Percentiles rank a stretch among this genome's conserved stretches.
These are phyloP conservation scores for Leccinum fibrillosum DNA, from an alignment of 768 basidiomycete genomes.

Conservation along the genomic window DNA sequence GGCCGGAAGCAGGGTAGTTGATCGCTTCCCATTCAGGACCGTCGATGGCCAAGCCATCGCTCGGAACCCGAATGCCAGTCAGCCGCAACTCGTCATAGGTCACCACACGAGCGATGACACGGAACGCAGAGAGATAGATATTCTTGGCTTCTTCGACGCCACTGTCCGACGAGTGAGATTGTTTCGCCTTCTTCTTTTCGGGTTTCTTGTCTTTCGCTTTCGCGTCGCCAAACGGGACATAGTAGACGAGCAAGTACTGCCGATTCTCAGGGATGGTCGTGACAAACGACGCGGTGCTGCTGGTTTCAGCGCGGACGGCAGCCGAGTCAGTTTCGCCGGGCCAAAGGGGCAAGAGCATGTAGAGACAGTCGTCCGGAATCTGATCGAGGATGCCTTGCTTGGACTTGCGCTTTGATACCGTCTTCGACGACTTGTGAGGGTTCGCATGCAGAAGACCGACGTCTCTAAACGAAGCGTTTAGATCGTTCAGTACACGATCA, in stretches of 20 bases:
- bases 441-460: constrained; percentile 71
- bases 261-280: constrained; percentile 45
- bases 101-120: constrained; percentile 71
- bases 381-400: constrained; percentile 49
- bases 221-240: constrained; percentile 48
- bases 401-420: constrained; percentile 16
- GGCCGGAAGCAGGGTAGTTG: constrained; percentile 27
- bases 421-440: constrained; percentile 30
- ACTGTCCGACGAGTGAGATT: constrained; percentile 28
- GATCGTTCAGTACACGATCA: constrained; percentile 62
- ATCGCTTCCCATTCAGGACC: constrained; percentile 55
- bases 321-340: constrained; percentile 65
- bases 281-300: constrained; percentile 34
- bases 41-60: constrained; percentile 63
- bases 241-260: constrained; percentile 78
- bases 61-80: constrained; percentile 70
- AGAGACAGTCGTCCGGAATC: constrained; percentile 66
- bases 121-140: constrained; percentile 62
- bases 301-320: constrained; percentile 19
- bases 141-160: constrained; percentile 38
- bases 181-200: constrained; percentile 33
- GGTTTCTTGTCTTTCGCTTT: constrained; percentile 16
- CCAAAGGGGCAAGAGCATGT: constrained; percentile 88
- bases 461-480: constrained; percentile 75
- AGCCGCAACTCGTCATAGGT: constrained; percentile 68